Percentiles rank a stretch among this genome's conserved stretches.
Conservation (phyloP, 2,329 filamentous ascomycete species). For the Clarireedia paspali region DNA sequence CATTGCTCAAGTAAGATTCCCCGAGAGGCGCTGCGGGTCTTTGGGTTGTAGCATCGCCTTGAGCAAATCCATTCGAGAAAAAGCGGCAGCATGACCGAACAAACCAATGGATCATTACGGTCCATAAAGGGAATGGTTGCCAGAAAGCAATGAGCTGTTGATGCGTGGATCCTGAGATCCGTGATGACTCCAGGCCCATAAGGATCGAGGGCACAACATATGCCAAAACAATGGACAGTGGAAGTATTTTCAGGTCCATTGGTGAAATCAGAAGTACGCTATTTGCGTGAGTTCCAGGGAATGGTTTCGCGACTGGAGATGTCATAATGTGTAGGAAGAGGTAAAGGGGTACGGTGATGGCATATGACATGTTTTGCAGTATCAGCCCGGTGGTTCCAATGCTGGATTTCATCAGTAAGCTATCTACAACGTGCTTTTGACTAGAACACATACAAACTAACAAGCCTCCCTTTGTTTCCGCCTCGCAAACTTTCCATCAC, state of each 20-base stretch:
- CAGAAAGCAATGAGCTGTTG: constrained; percentile 41
- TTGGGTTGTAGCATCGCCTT: constrained; percentile 13
- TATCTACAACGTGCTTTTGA: not conserved
- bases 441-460: constrained; percentile 33
- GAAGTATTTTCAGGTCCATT: constrained; percentile 28
- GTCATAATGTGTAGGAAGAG: constrained; percentile 35
- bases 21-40: constrained; percentile 21
- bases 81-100: constrained; percentile 13
- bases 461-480: constrained; percentile 35
- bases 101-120: constrained; percentile 33
- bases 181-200: constrained; percentile 34
- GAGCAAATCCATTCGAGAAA: constrained; percentile 15
- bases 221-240: constrained; percentile 34
- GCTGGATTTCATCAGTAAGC: constrained; percentile 12
- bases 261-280: constrained; percentile 23
- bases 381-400: constrained; percentile 34
- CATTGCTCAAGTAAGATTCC: constrained; percentile 18
- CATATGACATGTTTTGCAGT: constrained; percentile 37
- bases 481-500: constrained; percentile 37
- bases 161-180: constrained; percentile 34
- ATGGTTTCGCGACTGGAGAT: constrained; percentile 31
- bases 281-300: constrained; percentile 30
- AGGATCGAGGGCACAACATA: constrained; percentile 37
- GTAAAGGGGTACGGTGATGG: constrained; percentile 37
- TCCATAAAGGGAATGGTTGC: constrained; percentile 42